Evolutionary conservation across 805 yeast species (phyloP).

Genomic region (Lachancea fermentati): DNA sequence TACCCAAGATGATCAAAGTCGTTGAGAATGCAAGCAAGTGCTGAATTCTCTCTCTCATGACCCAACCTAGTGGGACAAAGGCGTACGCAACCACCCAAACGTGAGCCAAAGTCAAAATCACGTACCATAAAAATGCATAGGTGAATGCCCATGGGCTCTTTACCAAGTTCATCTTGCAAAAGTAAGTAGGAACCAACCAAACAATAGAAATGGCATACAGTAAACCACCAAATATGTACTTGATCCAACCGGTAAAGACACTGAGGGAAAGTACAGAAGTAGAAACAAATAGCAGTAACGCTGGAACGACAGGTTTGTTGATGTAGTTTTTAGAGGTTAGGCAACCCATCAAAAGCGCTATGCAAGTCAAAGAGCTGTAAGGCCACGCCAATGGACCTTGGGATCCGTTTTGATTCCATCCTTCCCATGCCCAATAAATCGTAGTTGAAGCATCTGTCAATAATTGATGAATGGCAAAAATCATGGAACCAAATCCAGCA

Average conservation of each 20-base stretch:
- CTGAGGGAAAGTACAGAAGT: slow-evolving; percentile 22
- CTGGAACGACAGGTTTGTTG: slow-evolving; percentile 23
- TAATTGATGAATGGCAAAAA: slow-evolving; percentile 68
- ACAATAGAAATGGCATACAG: slow-evolving; percentile 56
- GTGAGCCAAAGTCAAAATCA: slow-evolving; percentile 65
- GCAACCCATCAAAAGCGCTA: slow-evolving; percentile 53
- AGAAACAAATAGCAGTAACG: slow-evolving; percentile 25
- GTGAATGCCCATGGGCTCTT: slow-evolving; percentile 51
- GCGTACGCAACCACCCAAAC: slow-evolving; percentile 99
- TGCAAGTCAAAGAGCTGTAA: slow-evolving; percentile 58
- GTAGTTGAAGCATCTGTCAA: slow-evolving; percentile 80
- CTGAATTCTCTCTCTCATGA: slow-evolving; percentile 85
- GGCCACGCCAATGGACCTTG: slow-evolving; percentile 76
- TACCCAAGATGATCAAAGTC: slow-evolving; percentile 47
- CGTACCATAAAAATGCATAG: slow-evolving; percentile 43
- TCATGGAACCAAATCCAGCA: slow-evolving; percentile 68
- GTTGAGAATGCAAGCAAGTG: slow-evolving; percentile 58
- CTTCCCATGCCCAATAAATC: slow-evolving; percentile 95
- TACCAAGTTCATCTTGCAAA: slow-evolving; percentile 51
- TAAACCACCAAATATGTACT: slow-evolving; percentile 56
- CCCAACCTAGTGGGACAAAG: slow-evolving; percentile 90
- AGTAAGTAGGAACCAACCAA: slow-evolving; percentile 59
- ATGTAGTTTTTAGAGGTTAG: slow-evolving; percentile 24
- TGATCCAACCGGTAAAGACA: slow-evolving; percentile 25
- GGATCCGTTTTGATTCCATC: slow-evolving; percentile 70